Evolutionary conservation across 1,139 yeast species (phyloP).

Genomic region (Yamadazyma pseudoaaseri): DNA sequence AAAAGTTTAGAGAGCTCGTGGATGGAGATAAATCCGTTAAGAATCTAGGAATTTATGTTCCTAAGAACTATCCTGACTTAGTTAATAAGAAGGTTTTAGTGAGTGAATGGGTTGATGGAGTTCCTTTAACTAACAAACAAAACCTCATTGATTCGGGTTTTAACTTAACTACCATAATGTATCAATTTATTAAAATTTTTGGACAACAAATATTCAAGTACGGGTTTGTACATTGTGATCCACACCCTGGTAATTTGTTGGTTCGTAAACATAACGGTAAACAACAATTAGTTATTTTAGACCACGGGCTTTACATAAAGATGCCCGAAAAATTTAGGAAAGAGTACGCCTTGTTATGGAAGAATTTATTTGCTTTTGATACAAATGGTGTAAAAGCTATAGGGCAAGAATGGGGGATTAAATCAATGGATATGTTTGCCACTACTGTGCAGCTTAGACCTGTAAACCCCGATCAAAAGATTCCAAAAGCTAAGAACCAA

Average conservation of each 20-base stretch:
- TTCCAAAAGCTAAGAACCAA: slow-evolving; percentile 26
- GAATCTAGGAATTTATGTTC: slow-evolving; percentile 39
- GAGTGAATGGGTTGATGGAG: slow-evolving; percentile 79
- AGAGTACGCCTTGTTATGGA: slow-evolving; percentile 66
- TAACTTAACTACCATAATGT: slow-evolving; percentile 46
- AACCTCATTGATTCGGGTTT: slow-evolving; percentile 39
- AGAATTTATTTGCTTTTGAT: slow-evolving; percentile 55
- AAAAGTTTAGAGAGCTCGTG: slow-evolving; percentile 20
- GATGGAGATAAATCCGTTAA: slow-evolving; percentile 23
- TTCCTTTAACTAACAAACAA: slow-evolving; percentile 48
- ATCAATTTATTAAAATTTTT: slow-evolving; percentile 53
- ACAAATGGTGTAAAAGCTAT: slow-evolving; percentile 46
- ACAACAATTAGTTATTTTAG: slow-evolving; percentile 67
- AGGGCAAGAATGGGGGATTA: slow-evolving; percentile 66
- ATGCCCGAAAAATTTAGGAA: slow-evolving; percentile 50
- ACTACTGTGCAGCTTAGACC: slow-evolving; percentile 58
- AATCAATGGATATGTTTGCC: slow-evolving; percentile 64
- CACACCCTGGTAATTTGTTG: slow-evolving; percentile 78
- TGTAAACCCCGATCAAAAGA: slow-evolving; percentile 1
- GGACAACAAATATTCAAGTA: slow-evolving; percentile 71
- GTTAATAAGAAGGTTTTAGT: slow-evolving; percentile 54
- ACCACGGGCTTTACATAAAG: slow-evolving; percentile 70
- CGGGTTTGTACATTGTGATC: slow-evolving; percentile 79
- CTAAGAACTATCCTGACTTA: slow-evolving; percentile 45
- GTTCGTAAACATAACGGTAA: slow-evolving; percentile 37